Evolutionary conservation across 2,329 filamentous ascomycete genomes (phyloP), one percentile per base, ranked within the genome.

Genomic region (Drechslerella coelobrocha): DNA sequence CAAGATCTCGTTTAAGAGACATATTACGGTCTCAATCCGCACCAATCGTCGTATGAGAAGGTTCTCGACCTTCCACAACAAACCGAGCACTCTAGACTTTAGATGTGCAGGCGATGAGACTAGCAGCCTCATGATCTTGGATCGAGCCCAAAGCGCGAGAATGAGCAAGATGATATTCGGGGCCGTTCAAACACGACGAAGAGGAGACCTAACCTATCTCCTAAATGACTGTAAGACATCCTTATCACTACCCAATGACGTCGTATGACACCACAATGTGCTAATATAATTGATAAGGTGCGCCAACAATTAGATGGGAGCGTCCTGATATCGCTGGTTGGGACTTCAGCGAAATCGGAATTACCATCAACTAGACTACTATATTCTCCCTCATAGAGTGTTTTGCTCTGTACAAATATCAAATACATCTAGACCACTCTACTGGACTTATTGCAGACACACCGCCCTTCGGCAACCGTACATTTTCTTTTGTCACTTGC

Each of bases 301-400:
- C 68, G 21, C 68, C 68, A 61, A 72, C 51, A 19, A 56, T 72
- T 26, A 37, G 39, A 21, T 72, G 68, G 68, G 39, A 54, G 9
- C 51, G 31, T 14, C 68, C 68, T 24, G 48, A 71, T 55, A 55
- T 71, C 26, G 24, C 52, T 17, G 66, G 66, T 21, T 71, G 66
- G 66, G 66, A 71, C 26, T 71, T 71, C 54, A 71, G 66, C 59
- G 66, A 71, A 26, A 71, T 71, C 43, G 66, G 66, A 37, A 63
- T 71, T 26, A 63, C 48, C 14, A 71, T 71, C 59, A 71, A 59
- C 17, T 59, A 59, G 54, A 57, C 29, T 2, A 27, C 23, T 27
- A 52, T 24, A 12, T 19, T 14, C 7, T 26, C n/a, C 41, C 14
- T 43, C 29, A 52, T 57, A 37, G 29, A 59, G 2, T n/a, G 21